Percentiles rank a stretch among this genome's conserved stretches.
Evolutionary conservation across 2,329 filamentous ascomycete genomes (phyloP).

Genomic region (Chaetoscypha palmicola): DNA sequence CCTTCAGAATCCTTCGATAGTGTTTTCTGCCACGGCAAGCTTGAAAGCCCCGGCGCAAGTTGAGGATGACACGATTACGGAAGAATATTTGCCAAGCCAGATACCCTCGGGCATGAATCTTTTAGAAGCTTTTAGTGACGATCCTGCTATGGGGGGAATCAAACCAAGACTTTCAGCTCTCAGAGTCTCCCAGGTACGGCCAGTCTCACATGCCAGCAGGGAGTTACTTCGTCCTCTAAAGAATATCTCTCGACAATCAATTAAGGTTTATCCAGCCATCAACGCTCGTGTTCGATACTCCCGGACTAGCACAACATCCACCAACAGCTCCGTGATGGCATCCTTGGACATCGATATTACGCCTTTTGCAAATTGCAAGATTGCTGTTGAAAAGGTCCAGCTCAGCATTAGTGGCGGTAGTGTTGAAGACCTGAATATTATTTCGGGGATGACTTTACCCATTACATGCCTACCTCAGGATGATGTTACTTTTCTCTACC

Average conservation of each 20-base stretch:
- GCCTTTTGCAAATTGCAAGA: constrained; percentile 58
- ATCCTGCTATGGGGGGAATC: constrained; percentile 52
- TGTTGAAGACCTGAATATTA: constrained; percentile 50
- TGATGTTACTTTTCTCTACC: constrained; percentile 69
- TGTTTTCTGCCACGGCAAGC: constrained; percentile 57
- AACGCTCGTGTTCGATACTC: constrained; percentile 70
- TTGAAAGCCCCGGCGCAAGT: constrained; percentile 46
- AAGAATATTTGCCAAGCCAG: constrained; percentile 64
- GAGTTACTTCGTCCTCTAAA: constrained; percentile 58
- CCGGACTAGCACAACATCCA: constrained; percentile 50
- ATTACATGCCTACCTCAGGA: constrained; percentile 63
- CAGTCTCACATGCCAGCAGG: constrained; percentile 51
- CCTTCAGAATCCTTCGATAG: constrained; percentile 57
- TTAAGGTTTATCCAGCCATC: constrained; percentile 60
- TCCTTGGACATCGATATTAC: constrained; percentile 70
- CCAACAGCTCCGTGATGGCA: constrained; percentile 55
- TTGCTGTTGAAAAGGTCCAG: constrained; percentile 52
- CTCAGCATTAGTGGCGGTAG: constrained; percentile 51
- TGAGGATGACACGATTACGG: constrained; percentile 36
- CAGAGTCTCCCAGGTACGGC: constrained; percentile 67
- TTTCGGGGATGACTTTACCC: constrained; percentile 45
- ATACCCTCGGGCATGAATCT: constrained; percentile 66
- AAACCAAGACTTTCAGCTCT: constrained; percentile 64
- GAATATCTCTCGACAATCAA: constrained; percentile 53
- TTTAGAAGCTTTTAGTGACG: constrained; percentile 64